Evolutionary conservation across 371 early-diverging fungal genomes (phyloP).

Genomic region (Mucor plumbeus): DNA sequence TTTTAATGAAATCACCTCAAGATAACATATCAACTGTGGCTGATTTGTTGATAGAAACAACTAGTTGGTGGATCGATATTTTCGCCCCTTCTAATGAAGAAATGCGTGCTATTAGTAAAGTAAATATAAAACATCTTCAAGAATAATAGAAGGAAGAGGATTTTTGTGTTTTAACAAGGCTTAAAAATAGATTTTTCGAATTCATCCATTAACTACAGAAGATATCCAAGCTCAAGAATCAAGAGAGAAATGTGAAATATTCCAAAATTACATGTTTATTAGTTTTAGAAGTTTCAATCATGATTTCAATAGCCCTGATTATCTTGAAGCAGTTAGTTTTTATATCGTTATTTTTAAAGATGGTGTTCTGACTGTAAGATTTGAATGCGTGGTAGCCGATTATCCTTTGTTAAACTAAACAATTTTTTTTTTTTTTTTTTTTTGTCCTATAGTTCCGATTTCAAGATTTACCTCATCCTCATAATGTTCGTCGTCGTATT

Average conservation of each 20-base stretch:
- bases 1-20: slow-evolving; percentile 23
- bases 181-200: slow-evolving; percentile 54
- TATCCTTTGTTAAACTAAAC: background rate
- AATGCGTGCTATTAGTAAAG: slow-evolving; percentile 74
- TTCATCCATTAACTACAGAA: slow-evolving; percentile 78
- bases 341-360: slow-evolving; percentile 82
- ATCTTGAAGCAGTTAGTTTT: slow-evolving; percentile 80
- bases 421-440: no score
- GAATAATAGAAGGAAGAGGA: background rate
- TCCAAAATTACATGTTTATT: slow-evolving; percentile 91
- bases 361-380: slow-evolving; percentile 65
- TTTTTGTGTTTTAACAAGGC: background rate
- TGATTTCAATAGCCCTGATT: slow-evolving; percentile 70
- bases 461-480: slow-evolving; percentile 63
- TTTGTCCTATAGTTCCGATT: slow-evolving; percentile 58
- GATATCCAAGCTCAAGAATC: slow-evolving; percentile 83
- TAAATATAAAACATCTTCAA: slow-evolving; percentile 23
- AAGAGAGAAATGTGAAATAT: slow-evolving; percentile 93
- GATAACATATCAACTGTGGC: slow-evolving; percentile 34
- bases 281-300: slow-evolving; percentile 81
- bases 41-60: slow-evolving; percentile 47
- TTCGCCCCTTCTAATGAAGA: slow-evolving; percentile 81
- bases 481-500: slow-evolving; percentile 67
- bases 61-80: slow-evolving; percentile 90
- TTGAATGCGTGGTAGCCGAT: background rate